Evolutionary conservation across 2,329 filamentous ascomycete species (phyloP), one percentile per base, ranked within the genome.

Genomic region (Erysiphe pulchra): DNA sequence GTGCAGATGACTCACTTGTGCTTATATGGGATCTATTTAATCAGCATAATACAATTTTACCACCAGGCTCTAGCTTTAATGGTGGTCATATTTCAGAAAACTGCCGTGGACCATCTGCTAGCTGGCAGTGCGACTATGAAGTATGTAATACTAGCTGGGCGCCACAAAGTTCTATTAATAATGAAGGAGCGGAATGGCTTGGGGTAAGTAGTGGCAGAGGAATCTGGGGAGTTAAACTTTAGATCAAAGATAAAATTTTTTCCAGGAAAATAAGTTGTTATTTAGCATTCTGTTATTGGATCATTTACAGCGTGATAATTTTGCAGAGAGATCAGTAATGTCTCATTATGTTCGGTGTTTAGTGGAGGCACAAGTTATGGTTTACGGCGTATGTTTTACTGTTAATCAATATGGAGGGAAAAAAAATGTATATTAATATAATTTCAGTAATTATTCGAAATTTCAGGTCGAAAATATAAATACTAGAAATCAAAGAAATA

Each of bases 11-110:
- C 61, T 87, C 77, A 51, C 73, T 90, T 52, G 87, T 95, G 1
- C 68, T 95, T 31, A 69, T 94, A 14, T 98, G 90, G 90, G 90
- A 98, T 61, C 67, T 98, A 10, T 69, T 94, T 51, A 87, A 80
- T 55, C 57, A 57, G 51, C n/a, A 17, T 16, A 58, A 52, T 48
- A 59, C 54, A 8, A 48, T 55, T 36, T 47, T 53, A 37, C 52
- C 55, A 37, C 46, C 53, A 52, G 57, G 48, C 6, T 60, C 65
- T 20, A 55, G 62, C 10, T 55, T 64, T 36, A 73, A 73, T 50
- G 71, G 70, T 33, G 60, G 63, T 1, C 62, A 65, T 2, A 63
- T 65, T 44, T 57, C 64, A 16, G 73, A 76, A 39, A 79, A 66
- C 57, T 67, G 63, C 59, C 73, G 72, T 49, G 77, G 69, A 18